These are phyloP conservation scores for Monilinia polystroma DNA, from an alignment of 2,329 filamentous ascomycete genomes.

Conservation along the genomic window DNA sequence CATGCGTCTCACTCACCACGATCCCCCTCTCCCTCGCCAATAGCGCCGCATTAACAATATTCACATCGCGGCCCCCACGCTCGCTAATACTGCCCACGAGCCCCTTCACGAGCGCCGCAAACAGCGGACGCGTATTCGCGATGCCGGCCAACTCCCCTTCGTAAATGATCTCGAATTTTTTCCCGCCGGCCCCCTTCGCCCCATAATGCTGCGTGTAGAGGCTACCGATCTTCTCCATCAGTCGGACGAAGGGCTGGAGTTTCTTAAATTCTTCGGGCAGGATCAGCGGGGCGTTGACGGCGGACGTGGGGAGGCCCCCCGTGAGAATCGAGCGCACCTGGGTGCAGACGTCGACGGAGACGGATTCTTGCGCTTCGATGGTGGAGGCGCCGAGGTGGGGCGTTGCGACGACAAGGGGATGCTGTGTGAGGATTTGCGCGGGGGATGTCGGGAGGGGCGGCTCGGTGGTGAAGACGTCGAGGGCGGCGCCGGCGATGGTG, in stretches of 20 bases:
- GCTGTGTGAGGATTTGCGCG: slow-evolving; percentile 62
- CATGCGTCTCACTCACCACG: slow-evolving; percentile 71
- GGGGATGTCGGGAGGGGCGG: slow-evolving; percentile 60
- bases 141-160: slow-evolving; percentile 71
- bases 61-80: slow-evolving; percentile 65
- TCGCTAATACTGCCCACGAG: slow-evolving; percentile 68
- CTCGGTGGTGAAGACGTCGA: slow-evolving; percentile 78
- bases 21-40: slow-evolving; percentile 77
- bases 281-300: slow-evolving; percentile 80
- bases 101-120: slow-evolving; percentile 76
- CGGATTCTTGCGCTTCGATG: slow-evolving; percentile 80
- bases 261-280: slow-evolving; percentile 77
- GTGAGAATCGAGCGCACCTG: slow-evolving; percentile 73
- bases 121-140: slow-evolving; percentile 74
- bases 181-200: slow-evolving; percentile 50
- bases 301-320: slow-evolving; percentile 70
- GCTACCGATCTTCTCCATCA: slow-evolving; percentile 76
- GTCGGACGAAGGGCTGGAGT: slow-evolving; percentile 70
- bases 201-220: slow-evolving; percentile 75
- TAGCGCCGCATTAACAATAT: slow-evolving; percentile 78
- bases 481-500: slow-evolving; percentile 71
- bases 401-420: slow-evolving; percentile 72
- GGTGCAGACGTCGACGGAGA: slow-evolving; percentile 77
- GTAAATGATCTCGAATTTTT: slow-evolving; percentile 73
- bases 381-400: slow-evolving; percentile 80